Evolutionary conservation across 805 yeast genomes (phyloP), one percentile per base, ranked within the genome.

Genomic region (Metschnikowia chrysomelidarum): DNA sequence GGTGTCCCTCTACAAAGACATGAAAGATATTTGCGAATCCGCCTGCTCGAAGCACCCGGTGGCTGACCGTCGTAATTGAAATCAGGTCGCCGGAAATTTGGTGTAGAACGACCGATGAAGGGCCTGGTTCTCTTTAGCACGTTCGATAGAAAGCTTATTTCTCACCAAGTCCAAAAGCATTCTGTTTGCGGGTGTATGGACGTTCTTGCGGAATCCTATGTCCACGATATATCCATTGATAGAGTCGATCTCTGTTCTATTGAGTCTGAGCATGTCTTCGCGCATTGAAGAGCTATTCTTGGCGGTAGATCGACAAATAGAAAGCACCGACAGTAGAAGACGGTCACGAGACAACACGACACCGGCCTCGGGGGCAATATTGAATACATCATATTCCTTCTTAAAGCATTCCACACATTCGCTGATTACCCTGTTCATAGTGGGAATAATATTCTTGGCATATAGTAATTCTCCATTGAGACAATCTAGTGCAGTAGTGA

Each of bases 151-250:
- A 26, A 56, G 41, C 48, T 64, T 67, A 18, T 54, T 48, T 25
- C 65, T 65, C 3, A 80, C 73, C 56, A 82, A 56, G 16, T 60
- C 50, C 26, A 82, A 49, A 40, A 74, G 60, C 34, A 44, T 38
- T 19, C 52, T 51, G 53, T 82, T 82, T 29, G 69, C 60, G 1
- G 70, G 70, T 1, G 81, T 72, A 1, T 62, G 48, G 1, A 67
- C 30, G 1, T 69, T 64, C 30, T 69, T 59, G 39, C 64, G 60
- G 19, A 57, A 47, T 1, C 86, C 95, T 34, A 78, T 59, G 5
- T 51, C 54, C 1, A 74, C 80, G 9, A 89, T 69, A 51, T 78
- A 87, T 1, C 97, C 97, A 54, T 89, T 93, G 40, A 91, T 80
- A 54, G 75, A 83, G 41, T 81, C 84, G 14, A 91, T 75, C 54